Evolutionary conservation across 1,284 basidiomycete genomes (phyloP).

Genomic region (Agroathelia rolfsii): DNA sequence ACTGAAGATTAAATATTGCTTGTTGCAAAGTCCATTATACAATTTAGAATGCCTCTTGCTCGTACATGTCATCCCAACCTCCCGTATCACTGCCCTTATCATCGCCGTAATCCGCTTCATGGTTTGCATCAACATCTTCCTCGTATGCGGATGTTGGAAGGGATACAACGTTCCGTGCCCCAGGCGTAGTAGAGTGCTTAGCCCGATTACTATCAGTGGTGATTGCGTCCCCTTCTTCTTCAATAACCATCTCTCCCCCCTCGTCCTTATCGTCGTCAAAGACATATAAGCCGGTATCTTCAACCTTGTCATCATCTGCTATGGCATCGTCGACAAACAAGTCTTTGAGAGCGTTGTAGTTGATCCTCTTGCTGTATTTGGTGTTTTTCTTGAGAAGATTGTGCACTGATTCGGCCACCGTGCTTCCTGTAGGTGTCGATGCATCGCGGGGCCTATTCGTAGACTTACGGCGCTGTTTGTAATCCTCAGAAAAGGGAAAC

Average conservation of each 20-base stretch:
- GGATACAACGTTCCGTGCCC: neutral
- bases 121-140: slow-evolving; percentile 18
- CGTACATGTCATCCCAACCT: slow-evolving; percentile 34
- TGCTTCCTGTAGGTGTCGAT: slow-evolving; percentile 59
- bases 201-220: slow-evolving; percentile 16
- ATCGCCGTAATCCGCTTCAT: slow-evolving; percentile 24
- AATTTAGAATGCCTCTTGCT: slow-evolving; percentile 29
- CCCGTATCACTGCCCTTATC: slow-evolving; percentile 16
- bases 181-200: slow-evolving; percentile 13
- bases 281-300: slow-evolving; percentile 27
- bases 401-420: slow-evolving; percentile 72
- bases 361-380: slow-evolving; percentile 83
- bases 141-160: slow-evolving; percentile 8
- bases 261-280: slow-evolving; percentile 31
- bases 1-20: no score
- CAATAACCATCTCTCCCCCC: slow-evolving; percentile 34
- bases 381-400: slow-evolving; percentile 75
- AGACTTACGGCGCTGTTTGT: slow-evolving; percentile 52
- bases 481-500: slow-evolving; percentile 9
- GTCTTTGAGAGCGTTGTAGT: slow-evolving; percentile 76
- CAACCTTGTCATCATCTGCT: slow-evolving; percentile 47
- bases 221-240: slow-evolving; percentile 35
- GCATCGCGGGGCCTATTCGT: slow-evolving; percentile 64
- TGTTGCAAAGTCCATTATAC: no score
- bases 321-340: slow-evolving; percentile 53